phyloP scores from a whole-genome alignment of 2,329 filamentous ascomycete species.

The Penicillium sp. region DNA sequence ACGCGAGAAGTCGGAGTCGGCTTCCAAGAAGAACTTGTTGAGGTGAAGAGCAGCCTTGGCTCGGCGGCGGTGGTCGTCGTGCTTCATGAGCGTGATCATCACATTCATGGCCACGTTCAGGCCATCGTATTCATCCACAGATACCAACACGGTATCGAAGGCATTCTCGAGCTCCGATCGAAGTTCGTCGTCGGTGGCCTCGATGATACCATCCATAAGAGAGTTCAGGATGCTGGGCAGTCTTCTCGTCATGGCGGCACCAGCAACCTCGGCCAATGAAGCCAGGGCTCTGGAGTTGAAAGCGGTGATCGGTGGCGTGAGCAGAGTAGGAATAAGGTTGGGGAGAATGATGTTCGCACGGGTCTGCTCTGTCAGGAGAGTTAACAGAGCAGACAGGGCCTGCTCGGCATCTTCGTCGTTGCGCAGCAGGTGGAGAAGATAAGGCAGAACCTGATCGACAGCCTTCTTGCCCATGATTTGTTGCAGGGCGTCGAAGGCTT shows the following conservation, averaged over 20 bases:
- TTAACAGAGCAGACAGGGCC: slow-evolving; percentile 88
- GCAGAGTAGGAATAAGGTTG: slow-evolving; percentile 91
- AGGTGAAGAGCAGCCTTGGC: slow-evolving; percentile 78
- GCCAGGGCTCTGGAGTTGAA: slow-evolving; percentile 96
- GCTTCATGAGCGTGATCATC: slow-evolving; percentile 82
- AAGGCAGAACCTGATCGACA: slow-evolving; percentile 92
- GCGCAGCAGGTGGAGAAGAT: slow-evolving; percentile 86
- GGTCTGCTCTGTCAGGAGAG: slow-evolving; percentile 88
- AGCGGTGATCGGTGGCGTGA: slow-evolving; percentile 83
- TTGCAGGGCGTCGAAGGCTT: slow-evolving; percentile 95
- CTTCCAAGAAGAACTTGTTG: slow-evolving; percentile 79
- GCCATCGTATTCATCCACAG: slow-evolving; percentile 94
- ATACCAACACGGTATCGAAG: slow-evolving; percentile 87
- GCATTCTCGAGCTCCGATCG: slow-evolving; percentile 74
- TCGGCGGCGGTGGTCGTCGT: slow-evolving; percentile 87
- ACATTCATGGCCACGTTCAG: slow-evolving; percentile 96
- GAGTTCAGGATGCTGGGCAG: slow-evolving; percentile 89
- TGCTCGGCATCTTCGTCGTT: slow-evolving; percentile 87
- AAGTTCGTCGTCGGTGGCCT: slow-evolving; percentile 72
- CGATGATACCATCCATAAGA: slow-evolving; percentile 88
- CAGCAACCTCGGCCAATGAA: slow-evolving; percentile 88
- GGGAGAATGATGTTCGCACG: slow-evolving; percentile 96
- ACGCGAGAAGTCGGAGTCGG: slow-evolving; percentile 86
- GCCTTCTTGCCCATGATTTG: slow-evolving; percentile 92
- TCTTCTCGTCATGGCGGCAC: slow-evolving; percentile 85